Base-by-base conservation (phyloP, 164 flowering plant species). In the Akebia trifoliata region DNA sequence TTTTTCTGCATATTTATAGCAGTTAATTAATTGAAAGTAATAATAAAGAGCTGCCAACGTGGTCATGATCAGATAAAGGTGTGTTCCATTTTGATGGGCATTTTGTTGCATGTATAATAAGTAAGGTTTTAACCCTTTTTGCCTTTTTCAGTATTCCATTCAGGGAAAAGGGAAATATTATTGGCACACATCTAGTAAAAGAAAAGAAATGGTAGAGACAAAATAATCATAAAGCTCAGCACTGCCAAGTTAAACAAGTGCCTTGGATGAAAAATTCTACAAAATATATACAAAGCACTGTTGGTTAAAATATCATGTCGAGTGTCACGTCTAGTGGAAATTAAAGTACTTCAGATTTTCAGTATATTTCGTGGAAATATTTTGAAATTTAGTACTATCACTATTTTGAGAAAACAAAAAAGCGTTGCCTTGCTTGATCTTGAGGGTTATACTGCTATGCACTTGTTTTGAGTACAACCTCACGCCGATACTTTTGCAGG, bases 401-500 rank as follows among this genome's bases (percentile, higher is more conserved):
- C n/a, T n/a, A n/a, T n/a, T n/a, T n/a, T n/a, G n/a, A n/a, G n/a
- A n/a, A n/a, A n/a, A n/a, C n/a, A n/a, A 18, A 42, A 32, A 29
- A 21, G 12, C 1, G 29, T 6, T 49, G 4, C 14, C n/a, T 30
- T 20, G 28, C n/a, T 43, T 7, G 24, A 5, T 36, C 17, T 46
- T 32, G 44, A 34, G 8, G 31, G 22, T 6, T 31, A 14, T 17
- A 21, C 10, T 8, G 4, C 17, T 28, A 20, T n/a, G 22, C 34
- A 18, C 28, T 28, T 59, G 14, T 38, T 55, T 7, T 20, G 6
- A 8, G 29, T 18, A 0, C 24, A 4, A 30, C 8, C 18, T 11
- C n/a, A 40, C 34, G 15, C 20, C 46, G 21, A 31, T 36, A 25
- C 9, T 36, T 24, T 56, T 61, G 40, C 64, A 90, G 94, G 97